Conservation (phyloP, 148 eudicot species). For the Pharnaceum exiguum region DNA sequence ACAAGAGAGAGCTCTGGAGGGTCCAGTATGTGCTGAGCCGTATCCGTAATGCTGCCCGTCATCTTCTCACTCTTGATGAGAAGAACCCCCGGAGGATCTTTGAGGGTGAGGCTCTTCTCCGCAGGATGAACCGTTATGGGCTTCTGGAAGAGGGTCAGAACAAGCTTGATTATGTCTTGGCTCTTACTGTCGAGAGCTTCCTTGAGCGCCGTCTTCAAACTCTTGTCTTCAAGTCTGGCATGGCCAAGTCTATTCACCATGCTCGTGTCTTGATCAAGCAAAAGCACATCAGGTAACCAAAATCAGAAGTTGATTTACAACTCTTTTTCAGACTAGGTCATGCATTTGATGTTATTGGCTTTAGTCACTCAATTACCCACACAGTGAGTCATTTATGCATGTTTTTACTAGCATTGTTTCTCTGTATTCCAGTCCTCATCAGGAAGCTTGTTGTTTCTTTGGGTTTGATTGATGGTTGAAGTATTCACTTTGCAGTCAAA, state of each 20-base stretch:
- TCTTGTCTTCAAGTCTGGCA: constrained; percentile 59
- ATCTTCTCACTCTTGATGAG: constrained; percentile 63
- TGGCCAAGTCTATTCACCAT: constrained; percentile 72
- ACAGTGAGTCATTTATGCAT: too few species aligned
- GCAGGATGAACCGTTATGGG: constrained; percentile 57
- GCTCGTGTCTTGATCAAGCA: constrained; percentile 60
- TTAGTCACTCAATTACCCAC: too few species aligned
- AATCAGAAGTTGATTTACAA: neutral
- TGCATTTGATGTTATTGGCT: too few species aligned
- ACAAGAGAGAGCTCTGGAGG: constrained; percentile 66
- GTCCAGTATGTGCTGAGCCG: constrained; percentile 55
- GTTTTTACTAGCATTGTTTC: too few species aligned
- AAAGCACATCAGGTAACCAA: constrained; percentile 56
- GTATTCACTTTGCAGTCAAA: too few species aligned
- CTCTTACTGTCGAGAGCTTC: constrained; percentile 60
- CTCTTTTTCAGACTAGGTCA: too few species aligned
- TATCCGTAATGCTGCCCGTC: constrained; percentile 54
- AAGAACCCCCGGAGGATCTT: constrained; percentile 57
- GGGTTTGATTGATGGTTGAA: too few species aligned
- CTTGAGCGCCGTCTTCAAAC: constrained; percentile 67
- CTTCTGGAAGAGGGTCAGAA: constrained; percentile 52
- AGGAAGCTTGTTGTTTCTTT: too few species aligned
- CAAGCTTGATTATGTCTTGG: constrained; percentile 67
- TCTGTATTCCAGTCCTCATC: too few species aligned
- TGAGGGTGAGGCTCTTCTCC: constrained; percentile 61